Conservation (phyloP, 257 asterid genomes). For the Solanum arcanum region DNA sequence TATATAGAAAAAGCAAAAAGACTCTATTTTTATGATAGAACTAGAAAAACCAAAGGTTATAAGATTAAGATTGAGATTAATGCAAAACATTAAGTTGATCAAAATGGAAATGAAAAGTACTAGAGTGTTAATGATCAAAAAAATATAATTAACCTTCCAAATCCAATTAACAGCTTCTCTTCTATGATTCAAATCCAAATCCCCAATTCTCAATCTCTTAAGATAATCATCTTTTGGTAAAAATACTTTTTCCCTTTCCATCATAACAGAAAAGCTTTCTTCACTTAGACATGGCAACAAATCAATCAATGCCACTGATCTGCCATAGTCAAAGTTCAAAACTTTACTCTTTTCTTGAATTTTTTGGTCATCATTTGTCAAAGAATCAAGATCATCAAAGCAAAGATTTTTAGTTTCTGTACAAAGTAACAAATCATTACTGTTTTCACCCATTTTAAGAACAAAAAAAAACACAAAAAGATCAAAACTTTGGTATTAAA, state of each 20-base stretch:
- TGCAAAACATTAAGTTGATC: not conserved
- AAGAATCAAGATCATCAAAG: slow-evolving; percentile 31
- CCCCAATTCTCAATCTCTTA: slow-evolving; percentile 59
- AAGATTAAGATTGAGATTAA: not conserved
- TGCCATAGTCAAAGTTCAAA: slow-evolving; percentile 16
- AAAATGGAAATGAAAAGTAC: not conserved
- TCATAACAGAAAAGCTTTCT: slow-evolving; percentile 42
- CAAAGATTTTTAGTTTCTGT: slow-evolving; percentile 22
- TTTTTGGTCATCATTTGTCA: slow-evolving; percentile 4
- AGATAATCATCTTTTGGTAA: slow-evolving; percentile 59
- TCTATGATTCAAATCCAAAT: slow-evolving; percentile 50
- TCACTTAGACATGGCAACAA: slow-evolving; percentile 27
- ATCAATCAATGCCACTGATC: slow-evolving; percentile 31
- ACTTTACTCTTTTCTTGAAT: slow-evolving; percentile 11
- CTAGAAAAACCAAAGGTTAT: not conserved
- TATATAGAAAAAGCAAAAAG: not conserved
- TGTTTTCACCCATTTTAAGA: slow-evolving; percentile 31
- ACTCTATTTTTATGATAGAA: not conserved
- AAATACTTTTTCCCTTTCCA: slow-evolving; percentile 37
- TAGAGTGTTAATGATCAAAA: not conserved
- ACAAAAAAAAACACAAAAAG: not conserved
- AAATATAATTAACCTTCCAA: slow-evolving; percentile 39
- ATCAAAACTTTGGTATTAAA: not conserved
- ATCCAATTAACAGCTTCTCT: slow-evolving; percentile 72
- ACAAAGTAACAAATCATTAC: slow-evolving; percentile 42